Percentiles rank a stretch among this genome's conserved stretches.
Evolutionary conservation across 345 rosid genomes (phyloP).

Genomic region (Linum trigynum): DNA sequence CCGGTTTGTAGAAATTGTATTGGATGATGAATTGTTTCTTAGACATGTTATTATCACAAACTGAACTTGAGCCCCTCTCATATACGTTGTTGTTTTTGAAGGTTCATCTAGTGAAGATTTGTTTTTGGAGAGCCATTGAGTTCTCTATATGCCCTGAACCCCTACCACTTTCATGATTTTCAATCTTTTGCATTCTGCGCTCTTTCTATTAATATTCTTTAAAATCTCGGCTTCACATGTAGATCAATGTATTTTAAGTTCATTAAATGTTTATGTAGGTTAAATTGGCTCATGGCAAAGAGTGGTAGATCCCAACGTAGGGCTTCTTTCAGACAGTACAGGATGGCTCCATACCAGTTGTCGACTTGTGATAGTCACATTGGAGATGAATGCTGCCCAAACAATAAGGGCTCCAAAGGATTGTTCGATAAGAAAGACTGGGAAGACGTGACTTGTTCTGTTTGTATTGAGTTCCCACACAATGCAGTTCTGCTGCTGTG

Average conservation of each 20-base stretch:
- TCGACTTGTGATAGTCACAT: constrained; percentile 26
- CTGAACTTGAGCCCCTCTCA: too few species aligned
- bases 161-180: too few species aligned
- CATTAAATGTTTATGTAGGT: not conserved
- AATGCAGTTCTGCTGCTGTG: constrained; percentile 96
- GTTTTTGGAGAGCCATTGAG: too few species aligned
- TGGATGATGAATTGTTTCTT: too few species aligned
- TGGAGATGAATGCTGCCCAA: constrained; percentile 24
- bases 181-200: too few species aligned
- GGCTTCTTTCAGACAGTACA: constrained; percentile 37
- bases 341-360: constrained; percentile 44
- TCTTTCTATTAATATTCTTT: not conserved
- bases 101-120: too few species aligned
- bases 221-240: not conserved
- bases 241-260: too few species aligned
- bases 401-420: constrained; percentile 36
- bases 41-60: too few species aligned
- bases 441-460: constrained; percentile 82
- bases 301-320: constrained; percentile 51
- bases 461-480: constrained; percentile 97
- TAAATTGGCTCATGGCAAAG: constrained; percentile 45
- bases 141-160: too few species aligned
- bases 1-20: too few species aligned
- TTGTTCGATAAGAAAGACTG: constrained; percentile 58
- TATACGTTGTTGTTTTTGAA: too few species aligned